Conservation (phyloP, 108 stramenopile genomes). For the Pseudonitzschia pungens region DNA sequence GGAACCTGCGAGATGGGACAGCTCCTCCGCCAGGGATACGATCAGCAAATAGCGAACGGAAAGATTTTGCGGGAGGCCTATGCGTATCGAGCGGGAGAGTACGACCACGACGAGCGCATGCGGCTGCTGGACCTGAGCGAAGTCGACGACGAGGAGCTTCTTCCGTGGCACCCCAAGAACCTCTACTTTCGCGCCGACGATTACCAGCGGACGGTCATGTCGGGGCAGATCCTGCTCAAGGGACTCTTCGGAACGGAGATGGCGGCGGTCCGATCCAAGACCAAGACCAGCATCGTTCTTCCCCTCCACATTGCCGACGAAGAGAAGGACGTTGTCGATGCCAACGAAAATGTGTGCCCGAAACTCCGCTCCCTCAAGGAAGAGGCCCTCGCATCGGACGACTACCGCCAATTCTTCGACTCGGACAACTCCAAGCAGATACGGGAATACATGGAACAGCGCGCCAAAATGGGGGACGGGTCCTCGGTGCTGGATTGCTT, state of each 20-base stretch:
- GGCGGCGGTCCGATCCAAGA: not conserved
- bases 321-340: conserved; percentile 59
- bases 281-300: conserved; percentile 29
- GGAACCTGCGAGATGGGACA: conserved; percentile 91
- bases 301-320: conserved; percentile 80
- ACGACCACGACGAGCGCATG: conserved; percentile 52
- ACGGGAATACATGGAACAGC: conserved; percentile 23
- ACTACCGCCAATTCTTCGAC: conserved; percentile 20
- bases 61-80: conserved; percentile 70
- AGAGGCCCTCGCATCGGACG: conserved; percentile 5
- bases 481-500: not conserved
- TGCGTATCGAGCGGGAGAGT: conserved; percentile 47
- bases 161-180: conserved; percentile 30
- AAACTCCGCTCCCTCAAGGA: conserved; percentile 45
- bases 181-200: conserved; percentile 79
- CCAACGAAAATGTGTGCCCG: conserved; percentile 71
- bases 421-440: conserved; percentile 37
- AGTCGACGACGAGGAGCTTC: conserved; percentile 7
- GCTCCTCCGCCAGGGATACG: conserved; percentile 72
- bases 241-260: conserved; percentile 76
- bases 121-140: conserved; percentile 51
- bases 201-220: conserved; percentile 83
- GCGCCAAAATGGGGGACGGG: conserved; percentile 28
- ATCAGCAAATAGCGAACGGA: conserved; percentile 81
- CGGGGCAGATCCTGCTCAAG: conserved; percentile 77